phyloP scores from a whole-genome alignment of 805 yeast genomes.

The Ascoidea tarda region DNA sequence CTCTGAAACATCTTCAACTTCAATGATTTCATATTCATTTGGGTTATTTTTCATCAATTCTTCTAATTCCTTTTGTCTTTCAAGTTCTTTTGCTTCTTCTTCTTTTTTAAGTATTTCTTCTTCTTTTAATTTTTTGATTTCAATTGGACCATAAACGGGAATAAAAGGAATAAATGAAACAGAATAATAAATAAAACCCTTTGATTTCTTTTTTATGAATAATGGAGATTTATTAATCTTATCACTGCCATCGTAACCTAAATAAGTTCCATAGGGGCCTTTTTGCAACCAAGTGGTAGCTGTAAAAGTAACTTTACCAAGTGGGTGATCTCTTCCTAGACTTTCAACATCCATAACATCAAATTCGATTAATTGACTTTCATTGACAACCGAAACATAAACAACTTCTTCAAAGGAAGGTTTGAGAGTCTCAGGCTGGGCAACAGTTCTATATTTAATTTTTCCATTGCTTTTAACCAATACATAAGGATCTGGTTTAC shows the following conservation, averaged over 20 bases:
- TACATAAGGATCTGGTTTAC: conserved; percentile 66
- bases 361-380: conserved; percentile 41
- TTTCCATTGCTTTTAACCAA: conserved; percentile 44
- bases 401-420: conserved; percentile 48
- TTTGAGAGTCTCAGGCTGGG: conserved; percentile 35
- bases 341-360: conserved; percentile 57
- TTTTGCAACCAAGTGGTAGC: conserved; percentile 33
- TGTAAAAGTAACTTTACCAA: conserved; percentile 44
- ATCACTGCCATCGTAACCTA: conserved; percentile 36
- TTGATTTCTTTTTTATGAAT: conserved; percentile 23
- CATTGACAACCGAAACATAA: conserved; percentile 47
- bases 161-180: conserved; percentile 52
- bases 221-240: conserved; percentile 24
- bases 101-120: conserved; percentile 24
- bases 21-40: conserved; percentile 49
- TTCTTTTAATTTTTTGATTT: conserved; percentile 31
- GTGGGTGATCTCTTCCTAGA: conserved; percentile 44
- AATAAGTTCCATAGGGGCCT: conserved; percentile 29
- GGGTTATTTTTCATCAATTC: conserved; percentile 42
- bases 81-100: conserved; percentile 19
- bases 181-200: conserved; percentile 38
- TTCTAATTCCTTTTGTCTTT: conserved; percentile 34
- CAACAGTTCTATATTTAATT: conserved; percentile 37
- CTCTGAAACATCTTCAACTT: conserved; percentile 26
- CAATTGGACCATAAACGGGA: conserved; percentile 48